Evolutionary conservation across 257 asterid genomes (phyloP).

Genomic region (Solanum pimpinellifolium): DNA sequence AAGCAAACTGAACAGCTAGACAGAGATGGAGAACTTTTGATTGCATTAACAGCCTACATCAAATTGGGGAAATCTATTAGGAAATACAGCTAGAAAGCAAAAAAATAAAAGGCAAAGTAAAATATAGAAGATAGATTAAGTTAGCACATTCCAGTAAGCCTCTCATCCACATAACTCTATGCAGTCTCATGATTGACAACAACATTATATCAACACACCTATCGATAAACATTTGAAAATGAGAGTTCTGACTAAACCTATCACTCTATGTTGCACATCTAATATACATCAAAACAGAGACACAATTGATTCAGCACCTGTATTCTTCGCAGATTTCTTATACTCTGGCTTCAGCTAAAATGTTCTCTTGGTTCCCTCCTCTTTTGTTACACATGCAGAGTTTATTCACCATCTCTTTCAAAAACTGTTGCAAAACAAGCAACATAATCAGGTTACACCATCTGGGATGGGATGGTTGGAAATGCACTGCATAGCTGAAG

Average conservation of each 20-base stretch:
- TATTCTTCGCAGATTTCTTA: conserved; percentile 72
- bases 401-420: conserved; percentile 85
- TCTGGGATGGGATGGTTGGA: not conserved
- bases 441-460: not conserved
- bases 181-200: not conserved
- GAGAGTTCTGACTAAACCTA: not conserved
- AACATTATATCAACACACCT: not conserved
- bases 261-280: conserved; percentile 1
- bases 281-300: conserved; percentile 13
- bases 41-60: not conserved
- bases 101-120: not conserved
- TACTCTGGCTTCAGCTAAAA: conserved; percentile 93
- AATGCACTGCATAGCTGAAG: not conserved
- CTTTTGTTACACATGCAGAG: conserved; percentile 84
- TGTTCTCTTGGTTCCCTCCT: conserved; percentile 83
- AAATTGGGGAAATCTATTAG: not conserved
- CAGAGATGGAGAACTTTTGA: not conserved
- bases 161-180: not conserved
- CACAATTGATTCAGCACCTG: conserved; percentile 51
- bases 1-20: not conserved
- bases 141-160: not conserved
- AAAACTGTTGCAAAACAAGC: conserved; percentile 56
- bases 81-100: not conserved
- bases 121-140: not conserved
- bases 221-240: not conserved